phyloP scores from a whole-genome alignment of 139 green algal species.

The Nannochloris sp. region DNA sequence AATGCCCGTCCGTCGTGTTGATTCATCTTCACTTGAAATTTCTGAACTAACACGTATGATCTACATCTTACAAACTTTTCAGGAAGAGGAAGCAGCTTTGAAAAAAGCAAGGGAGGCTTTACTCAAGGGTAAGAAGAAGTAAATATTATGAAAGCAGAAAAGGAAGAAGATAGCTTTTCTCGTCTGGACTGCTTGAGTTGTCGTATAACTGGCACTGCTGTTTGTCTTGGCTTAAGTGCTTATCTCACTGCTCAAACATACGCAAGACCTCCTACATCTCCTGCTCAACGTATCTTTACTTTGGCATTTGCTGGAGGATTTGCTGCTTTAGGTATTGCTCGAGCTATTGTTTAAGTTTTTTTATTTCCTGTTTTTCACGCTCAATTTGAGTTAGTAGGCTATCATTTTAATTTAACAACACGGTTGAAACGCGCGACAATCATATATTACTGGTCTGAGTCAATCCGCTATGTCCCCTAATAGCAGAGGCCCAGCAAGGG shows the following conservation, averaged over 20 bases:
- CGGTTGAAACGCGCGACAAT: too few species aligned
- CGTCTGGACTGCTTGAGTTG: slow-evolving; percentile 28
- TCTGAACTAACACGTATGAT: not conserved
- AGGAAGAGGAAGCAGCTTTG: slow-evolving; percentile 29
- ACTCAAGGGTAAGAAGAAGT: slow-evolving; percentile 37
- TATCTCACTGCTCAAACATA: slow-evolving; percentile 15
- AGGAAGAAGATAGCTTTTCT: not conserved
- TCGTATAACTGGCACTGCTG: slow-evolving; percentile 17
- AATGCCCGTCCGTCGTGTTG: too few species aligned
- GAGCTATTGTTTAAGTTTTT: slow-evolving; percentile 28
- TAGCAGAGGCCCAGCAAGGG: too few species aligned
- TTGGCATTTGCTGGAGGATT: slow-evolving; percentile 19
- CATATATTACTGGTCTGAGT: too few species aligned
- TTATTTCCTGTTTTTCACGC: too few species aligned
- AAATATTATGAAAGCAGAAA: not conserved
- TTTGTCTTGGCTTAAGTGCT: slow-evolving; percentile 24
- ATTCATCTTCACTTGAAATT: not conserved
- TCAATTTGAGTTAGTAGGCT: too few species aligned
- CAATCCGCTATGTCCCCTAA: too few species aligned
- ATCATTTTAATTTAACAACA: too few species aligned
- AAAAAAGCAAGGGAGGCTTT: slow-evolving; percentile 27
- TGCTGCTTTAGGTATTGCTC: slow-evolving; percentile 12
- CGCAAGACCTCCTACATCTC: slow-evolving; percentile 2
- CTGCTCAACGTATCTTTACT: slow-evolving; percentile 1
- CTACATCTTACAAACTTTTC: not conserved